phyloP scores from a whole-genome alignment of 2,329 filamentous ascomycete species.

The Sordariomycetes sp. region DNA sequence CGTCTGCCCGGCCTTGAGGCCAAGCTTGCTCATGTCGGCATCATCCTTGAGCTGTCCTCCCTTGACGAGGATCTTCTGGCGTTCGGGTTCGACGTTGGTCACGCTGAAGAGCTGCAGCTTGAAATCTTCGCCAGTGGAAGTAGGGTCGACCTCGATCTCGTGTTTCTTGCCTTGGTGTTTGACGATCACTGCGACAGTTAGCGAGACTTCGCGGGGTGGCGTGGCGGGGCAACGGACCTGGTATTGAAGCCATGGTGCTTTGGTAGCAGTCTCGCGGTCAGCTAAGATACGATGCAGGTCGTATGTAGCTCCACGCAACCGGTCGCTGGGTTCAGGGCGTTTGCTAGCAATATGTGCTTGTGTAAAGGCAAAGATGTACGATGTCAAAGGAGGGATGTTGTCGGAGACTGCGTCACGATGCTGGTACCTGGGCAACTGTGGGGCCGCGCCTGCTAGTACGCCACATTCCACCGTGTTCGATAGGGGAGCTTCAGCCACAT shows the following conservation, averaged over 20 bases:
- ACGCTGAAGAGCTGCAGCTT: constrained; percentile 94
- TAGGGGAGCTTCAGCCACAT: constrained; percentile 1
- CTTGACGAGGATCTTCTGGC: constrained; percentile 93
- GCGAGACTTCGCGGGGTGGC: neutral
- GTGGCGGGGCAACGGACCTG: constrained; percentile 31
- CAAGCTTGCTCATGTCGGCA: constrained; percentile 72
- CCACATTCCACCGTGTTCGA: constrained; percentile 1
- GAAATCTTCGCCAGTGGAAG: constrained; percentile 81
- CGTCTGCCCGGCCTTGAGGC: constrained; percentile 74
- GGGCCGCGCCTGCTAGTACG: neutral
- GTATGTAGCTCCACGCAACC: too few species aligned
- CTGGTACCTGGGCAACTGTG: constrained; percentile 18
- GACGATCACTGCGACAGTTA: constrained; percentile 58
- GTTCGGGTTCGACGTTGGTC: constrained; percentile 90
- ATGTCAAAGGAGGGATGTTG: neutral
- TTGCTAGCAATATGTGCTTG: too few species aligned
- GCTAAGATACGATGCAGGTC: too few species aligned
- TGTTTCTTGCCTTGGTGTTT: constrained; percentile 96
- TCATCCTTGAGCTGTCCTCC: constrained; percentile 94
- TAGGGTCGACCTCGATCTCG: constrained; percentile 82
- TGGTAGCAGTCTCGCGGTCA: too few species aligned
- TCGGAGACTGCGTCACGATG: constrained; percentile 11
- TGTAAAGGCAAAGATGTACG: neutral
- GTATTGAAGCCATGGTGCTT: constrained; percentile 43
- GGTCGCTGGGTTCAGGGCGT: too few species aligned